Evolutionary conservation across 1,284 basidiomycete genomes (phyloP).

Genomic region (Boletus chippewaensis): DNA sequence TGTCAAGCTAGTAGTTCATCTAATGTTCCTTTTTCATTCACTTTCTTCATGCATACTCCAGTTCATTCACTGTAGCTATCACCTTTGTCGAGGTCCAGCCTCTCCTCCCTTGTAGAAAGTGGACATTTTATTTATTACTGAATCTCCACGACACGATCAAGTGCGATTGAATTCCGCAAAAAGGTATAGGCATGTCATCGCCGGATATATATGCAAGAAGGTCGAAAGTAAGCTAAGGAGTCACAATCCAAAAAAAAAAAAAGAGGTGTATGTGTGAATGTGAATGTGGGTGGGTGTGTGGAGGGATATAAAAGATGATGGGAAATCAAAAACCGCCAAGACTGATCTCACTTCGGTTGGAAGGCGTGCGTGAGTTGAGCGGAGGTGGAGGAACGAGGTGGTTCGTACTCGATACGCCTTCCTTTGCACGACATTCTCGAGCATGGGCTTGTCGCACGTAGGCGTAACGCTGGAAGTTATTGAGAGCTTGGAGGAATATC

Average conservation of each 20-base stretch:
- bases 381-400: conserved; percentile 33
- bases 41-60: too few species aligned
- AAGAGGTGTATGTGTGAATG: not conserved
- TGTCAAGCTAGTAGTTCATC: too few species aligned
- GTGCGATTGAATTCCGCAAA: not conserved
- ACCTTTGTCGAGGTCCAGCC: not conserved
- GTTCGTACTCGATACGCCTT: conserved; percentile 25
- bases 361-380: conserved; percentile 37
- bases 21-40: too few species aligned
- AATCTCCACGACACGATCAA: not conserved
- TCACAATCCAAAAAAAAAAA: not conserved
- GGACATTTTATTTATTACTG: not conserved
- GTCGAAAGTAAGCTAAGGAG: conserved; percentile 26
- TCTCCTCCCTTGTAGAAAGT: too few species aligned
- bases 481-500: conserved; percentile 77
- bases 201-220: conserved; percentile 24
- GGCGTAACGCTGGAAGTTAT: conserved; percentile 88
- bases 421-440: conserved; percentile 42
- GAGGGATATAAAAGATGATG: not conserved
- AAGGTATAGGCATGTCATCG: conserved; percentile 4
- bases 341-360: conserved; percentile 46
- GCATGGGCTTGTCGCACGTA: conserved; percentile 70
- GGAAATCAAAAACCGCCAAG: conserved; percentile 32
- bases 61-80: not conserved
- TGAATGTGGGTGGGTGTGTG: not conserved